Base-by-base conservation (phyloP, 2,329 filamentous ascomycete genomes). In the Pestalotiopsis sp. region DNA sequence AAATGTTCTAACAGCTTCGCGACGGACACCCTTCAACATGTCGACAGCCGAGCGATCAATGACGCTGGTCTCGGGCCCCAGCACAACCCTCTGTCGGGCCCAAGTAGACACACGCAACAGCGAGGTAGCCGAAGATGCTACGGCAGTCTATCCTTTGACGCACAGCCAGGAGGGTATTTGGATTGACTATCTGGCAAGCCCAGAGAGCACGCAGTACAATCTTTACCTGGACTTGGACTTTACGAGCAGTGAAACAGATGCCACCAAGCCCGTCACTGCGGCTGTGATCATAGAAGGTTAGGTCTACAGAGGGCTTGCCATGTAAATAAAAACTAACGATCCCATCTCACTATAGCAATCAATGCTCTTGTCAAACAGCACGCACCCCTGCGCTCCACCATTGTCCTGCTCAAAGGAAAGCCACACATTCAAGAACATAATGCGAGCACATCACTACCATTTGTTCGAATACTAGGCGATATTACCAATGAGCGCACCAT, bases 91-190 rank as follows among this genome's bases (percentile, higher is more conserved):
- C 17, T 13, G 41, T 13, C 2, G 17, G 41, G 13, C 6, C 4
- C 13, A 4, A 5, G 4, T 45, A 1, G 41, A 17, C 41, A 13
- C 13, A 45, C 13, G 13, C 17, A 60, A 38, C 17, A 14, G 12
- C 64, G 56, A 25, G 66, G 17, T 71, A 63, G 5, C 27, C 27
- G 6, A 31, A 31, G 56, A 58, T 58, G n/a, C n/a, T 25, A 4
- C 2, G 20, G 56, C 56, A 25, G 56, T 27, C 7, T 58, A 58
- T 27, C 56, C 56, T 13, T 14, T 58, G 20, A 58, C 56, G 25
- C 56, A 58, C 20, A 58, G 56, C 56, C 56, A 58, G 20, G 56
- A 58, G 56, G 56, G 56, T n/a, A 58, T 58, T 58, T 58, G 56
- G 56, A 27, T 58, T 12, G 56, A 58, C 25, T 58, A 58, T n/a